Evolutionary conservation across 805 yeast genomes (phyloP).

Genomic region (Cyberlindnera amylophila): DNA sequence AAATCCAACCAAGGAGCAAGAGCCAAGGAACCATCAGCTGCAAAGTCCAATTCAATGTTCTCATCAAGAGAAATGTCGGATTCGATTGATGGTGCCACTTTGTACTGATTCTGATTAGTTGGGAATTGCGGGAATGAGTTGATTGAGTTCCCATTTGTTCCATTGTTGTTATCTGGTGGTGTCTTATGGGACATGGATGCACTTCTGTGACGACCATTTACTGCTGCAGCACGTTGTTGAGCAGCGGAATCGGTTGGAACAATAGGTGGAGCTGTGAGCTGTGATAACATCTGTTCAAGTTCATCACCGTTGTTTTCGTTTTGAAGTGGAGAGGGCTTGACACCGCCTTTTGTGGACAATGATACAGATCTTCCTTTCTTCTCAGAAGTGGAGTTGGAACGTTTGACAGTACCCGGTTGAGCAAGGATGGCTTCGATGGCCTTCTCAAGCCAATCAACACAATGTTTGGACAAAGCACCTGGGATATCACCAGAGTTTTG

Average conservation of each 20-base stretch:
- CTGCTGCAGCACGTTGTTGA: constrained; percentile 10
- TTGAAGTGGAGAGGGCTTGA: constrained; percentile 18
- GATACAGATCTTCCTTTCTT: constrained; percentile 15
- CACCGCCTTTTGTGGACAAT: constrained; percentile 3
- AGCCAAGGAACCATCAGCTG: constrained; percentile 81
- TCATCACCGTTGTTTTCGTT: constrained; percentile 14
- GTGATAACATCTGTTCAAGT: constrained; percentile 27
- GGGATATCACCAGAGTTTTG: constrained; percentile 46
- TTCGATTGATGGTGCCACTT: constrained; percentile 10
- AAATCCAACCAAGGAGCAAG: constrained; percentile 61
- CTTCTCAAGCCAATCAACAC: constrained; percentile 52
- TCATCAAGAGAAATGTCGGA: constrained; percentile 15
- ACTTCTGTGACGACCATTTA: constrained; percentile 10
- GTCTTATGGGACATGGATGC: constrained; percentile 12
- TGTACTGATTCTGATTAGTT: constrained; percentile 3
- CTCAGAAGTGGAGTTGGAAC: constrained; percentile 11
- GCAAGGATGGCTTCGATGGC: constrained; percentile 57
- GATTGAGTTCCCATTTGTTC: neutral
- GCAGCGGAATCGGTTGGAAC: constrained; percentile 11
- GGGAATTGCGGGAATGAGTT: constrained; percentile 1
- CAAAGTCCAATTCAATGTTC: constrained; percentile 48
- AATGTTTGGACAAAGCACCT: constrained; percentile 56
- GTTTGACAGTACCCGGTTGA: constrained; percentile 10
- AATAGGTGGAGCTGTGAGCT: constrained; percentile 27
- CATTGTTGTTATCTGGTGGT: constrained; percentile 7